A percentile compares a stretch with the other conserved stretches of the same genome.
Conservation (phyloP, 192 early-diverging fungal genomes). For the Coemansia sp. region DNA sequence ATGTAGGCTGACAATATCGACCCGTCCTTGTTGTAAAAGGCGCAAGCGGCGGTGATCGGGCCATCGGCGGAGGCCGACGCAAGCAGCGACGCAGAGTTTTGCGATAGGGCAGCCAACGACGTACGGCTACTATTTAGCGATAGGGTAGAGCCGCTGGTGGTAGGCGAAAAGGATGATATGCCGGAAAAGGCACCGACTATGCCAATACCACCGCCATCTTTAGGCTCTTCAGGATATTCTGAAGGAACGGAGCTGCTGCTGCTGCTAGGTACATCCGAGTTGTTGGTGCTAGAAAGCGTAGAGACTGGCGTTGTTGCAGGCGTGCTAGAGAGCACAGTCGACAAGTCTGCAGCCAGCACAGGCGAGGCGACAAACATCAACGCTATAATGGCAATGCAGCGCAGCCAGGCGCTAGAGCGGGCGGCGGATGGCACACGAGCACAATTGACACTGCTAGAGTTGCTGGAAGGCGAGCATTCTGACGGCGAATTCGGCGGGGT, state of each 20-base stretch:
- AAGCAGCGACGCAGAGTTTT: constrained; percentile 34
- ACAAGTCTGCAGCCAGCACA: constrained; percentile 21
- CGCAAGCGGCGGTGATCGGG: constrained; percentile 36
- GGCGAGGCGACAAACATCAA: constrained; percentile 31
- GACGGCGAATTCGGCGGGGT: background rate
- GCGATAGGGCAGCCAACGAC: constrained; percentile 43
- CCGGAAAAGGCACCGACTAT: constrained; percentile 57
- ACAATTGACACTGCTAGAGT: background rate
- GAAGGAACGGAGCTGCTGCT: background rate
- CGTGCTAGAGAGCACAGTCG: background rate
- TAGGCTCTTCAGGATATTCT: constrained; percentile 1
- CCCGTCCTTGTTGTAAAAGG: constrained; percentile 42
- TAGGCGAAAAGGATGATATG: constrained; percentile 43
- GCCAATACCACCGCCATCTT: constrained; percentile 47
- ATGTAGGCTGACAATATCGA: constrained; percentile 32
- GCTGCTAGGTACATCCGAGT: background rate
- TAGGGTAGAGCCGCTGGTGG: constrained; percentile 27
- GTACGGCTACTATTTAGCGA: constrained; percentile 34
- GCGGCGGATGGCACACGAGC: background rate
- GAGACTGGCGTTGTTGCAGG: background rate
- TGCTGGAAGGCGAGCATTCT: background rate
- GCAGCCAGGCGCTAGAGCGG: constrained; percentile 18
- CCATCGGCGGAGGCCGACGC: constrained; percentile 30
- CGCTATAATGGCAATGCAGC: constrained; percentile 21
- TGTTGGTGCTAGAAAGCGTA: background rate